Evolutionary conservation across 169 alveolate species (phyloP).

Genomic region (Pseudocohnilembus persalinus): DNA sequence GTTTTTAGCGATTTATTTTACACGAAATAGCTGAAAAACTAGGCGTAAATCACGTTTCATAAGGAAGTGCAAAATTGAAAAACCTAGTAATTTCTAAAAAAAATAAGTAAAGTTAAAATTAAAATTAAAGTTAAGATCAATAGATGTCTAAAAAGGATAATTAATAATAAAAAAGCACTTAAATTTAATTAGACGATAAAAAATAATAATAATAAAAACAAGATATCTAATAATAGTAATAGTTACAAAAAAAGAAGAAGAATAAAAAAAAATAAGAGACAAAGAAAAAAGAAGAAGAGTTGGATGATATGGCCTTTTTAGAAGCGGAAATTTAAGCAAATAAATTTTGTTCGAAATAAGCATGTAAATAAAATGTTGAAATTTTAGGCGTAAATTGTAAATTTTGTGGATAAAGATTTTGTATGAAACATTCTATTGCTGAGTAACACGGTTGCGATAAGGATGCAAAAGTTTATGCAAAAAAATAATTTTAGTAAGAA

Average conservation of each 20-base stretch:
- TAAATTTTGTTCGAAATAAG: conserved; percentile 19
- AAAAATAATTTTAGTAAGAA: conserved; percentile 3
- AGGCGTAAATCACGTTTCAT: conserved; percentile 45
- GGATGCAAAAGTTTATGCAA: conserved; percentile 20
- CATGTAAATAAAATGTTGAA: conserved; percentile 30
- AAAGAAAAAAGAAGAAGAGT: conserved; percentile 29
- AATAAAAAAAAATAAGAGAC: conserved; percentile 19
- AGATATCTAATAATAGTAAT: conserved; percentile 25
- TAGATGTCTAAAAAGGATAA: conserved; percentile 12
- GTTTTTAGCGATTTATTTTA: conserved; percentile 49
- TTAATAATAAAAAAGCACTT: conserved; percentile 5
- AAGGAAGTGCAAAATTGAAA: conserved; percentile 37
- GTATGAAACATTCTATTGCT: conserved; percentile 46
- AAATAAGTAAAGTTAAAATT: not conserved
- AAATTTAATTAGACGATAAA: not conserved
- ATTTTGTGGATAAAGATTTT: conserved; percentile 44
- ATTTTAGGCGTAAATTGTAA: conserved; percentile 38
- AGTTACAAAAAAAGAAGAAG: conserved; percentile 19
- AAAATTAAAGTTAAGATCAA: conserved; percentile 10
- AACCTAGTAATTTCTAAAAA: conserved; percentile 20
- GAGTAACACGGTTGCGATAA: conserved; percentile 57
- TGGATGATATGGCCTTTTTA: conserved; percentile 29
- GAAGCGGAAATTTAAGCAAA: conserved; percentile 29
- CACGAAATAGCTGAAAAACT: conserved; percentile 52
- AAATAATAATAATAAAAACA: conserved; percentile 14